Percentiles rank a stretch among this genome's conserved stretches.
Conservation (phyloP, 1,284 basidiomycete genomes). For the Agroathelia rolfsii region DNA sequence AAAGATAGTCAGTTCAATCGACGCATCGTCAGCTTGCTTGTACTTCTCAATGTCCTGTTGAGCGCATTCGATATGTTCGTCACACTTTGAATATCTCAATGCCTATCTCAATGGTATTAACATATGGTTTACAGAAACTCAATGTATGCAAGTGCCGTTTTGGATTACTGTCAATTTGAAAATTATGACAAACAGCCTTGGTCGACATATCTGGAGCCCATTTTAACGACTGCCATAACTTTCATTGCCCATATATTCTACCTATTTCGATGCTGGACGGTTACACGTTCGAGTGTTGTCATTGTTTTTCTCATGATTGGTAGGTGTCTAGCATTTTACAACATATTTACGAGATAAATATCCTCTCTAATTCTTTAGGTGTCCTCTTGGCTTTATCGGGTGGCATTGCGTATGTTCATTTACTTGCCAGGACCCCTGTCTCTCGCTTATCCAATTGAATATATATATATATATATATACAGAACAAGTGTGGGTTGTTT, state of each 20-base stretch:
- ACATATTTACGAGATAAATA: too few species aligned
- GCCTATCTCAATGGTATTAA: conserved; percentile 4
- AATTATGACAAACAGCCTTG: conserved; percentile 8
- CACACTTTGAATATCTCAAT: conserved; percentile 10
- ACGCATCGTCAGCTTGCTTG: conserved; percentile 5
- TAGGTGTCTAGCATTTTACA: too few species aligned
- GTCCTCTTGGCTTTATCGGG: too few species aligned
- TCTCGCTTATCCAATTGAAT: too few species aligned
- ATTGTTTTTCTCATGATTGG: background rate
- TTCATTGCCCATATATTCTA: conserved; percentile 10
- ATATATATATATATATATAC: too few species aligned
- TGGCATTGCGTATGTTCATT: too few species aligned
- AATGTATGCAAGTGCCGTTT: conserved; percentile 6
- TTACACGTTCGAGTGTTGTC: background rate
- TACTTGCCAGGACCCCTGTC: too few species aligned
- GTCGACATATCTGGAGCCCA: conserved; percentile 10
- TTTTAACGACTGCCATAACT: conserved; percentile 7
- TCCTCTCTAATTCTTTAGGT: too few species aligned
- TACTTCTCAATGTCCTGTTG: conserved; percentile 8
- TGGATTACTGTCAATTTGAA: conserved; percentile 5
- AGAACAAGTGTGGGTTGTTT: too few species aligned
- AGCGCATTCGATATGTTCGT: too few species aligned
- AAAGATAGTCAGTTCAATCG: conserved; percentile 6
- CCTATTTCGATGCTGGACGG: conserved; percentile 5
- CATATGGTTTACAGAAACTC: conserved; percentile 9